Evolutionary conservation across 1,139 yeast genomes (phyloP), one percentile per base, ranked within the genome.

Genomic region (Pichia sp.): DNA sequence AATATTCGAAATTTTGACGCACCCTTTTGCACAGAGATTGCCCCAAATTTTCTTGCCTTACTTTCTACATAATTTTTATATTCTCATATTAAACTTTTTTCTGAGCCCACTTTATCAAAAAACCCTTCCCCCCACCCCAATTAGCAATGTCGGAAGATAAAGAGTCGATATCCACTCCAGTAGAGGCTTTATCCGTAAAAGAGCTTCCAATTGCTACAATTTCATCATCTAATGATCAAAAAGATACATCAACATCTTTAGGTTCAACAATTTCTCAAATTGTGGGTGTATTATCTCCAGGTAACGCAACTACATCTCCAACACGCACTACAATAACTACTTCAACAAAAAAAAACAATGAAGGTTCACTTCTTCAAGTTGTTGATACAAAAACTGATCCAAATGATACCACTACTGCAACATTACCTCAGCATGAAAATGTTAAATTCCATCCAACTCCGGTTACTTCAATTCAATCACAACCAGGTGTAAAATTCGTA

Each of bases 401-500:
- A 16, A 28, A 4, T 6, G 13, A 11, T 18, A 18, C n/a, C 1
- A 7, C 4, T 18, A 28, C 7, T 3, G 7, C 21, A 16, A 6
- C 3, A 16, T 10, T 14, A 28, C 2, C n/a, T 28, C 11, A 8
- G 6, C 19, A 20, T 8, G 22, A n/a, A 11, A 24, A 21, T 5
- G 23, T 8, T 10, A 25, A 22, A 21, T 11, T 25, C 9, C 16
- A 31, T 27, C 9, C 31, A 30, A 18, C 35, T 9, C 38, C 43
- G 13, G 24, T 35, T 9, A 19, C 43, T 10, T 37, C 47, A 15
- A 36, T 40, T 10, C 39, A 42, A 28, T 34, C 42, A 8, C 40
- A 50, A 2, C 43, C 53, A 5, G 57, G 56, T 20, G 54, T 56
- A 11, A 53, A 48, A 20, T 50, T 56, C 11, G 43, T 41, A 15